These are phyloP conservation scores for Colletotrichum eleusines DNA, from an alignment of 2,329 filamentous ascomycete genomes.

Conservation along the genomic window DNA sequence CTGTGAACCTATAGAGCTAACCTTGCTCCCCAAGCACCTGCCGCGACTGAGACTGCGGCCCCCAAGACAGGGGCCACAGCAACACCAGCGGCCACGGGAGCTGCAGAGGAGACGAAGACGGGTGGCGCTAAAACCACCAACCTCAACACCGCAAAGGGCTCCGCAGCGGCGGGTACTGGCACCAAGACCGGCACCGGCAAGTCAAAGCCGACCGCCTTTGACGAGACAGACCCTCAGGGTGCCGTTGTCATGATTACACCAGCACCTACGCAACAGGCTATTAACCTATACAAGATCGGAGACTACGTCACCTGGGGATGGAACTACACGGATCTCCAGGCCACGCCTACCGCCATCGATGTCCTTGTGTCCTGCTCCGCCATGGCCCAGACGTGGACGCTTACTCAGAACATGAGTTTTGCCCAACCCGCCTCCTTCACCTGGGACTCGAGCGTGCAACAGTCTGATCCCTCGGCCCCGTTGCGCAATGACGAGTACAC, in stretches of 20 bases:
- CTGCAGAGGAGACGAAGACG: conserved; percentile 44
- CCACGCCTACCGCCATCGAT: conserved; percentile 70
- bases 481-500: conserved; percentile 69
- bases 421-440: conserved; percentile 60
- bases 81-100: conserved; percentile 33
- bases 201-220: conserved; percentile 56
- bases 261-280: conserved; percentile 55
- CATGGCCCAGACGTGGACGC: conserved; percentile 67
- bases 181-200: conserved; percentile 46
- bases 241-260: conserved; percentile 59
- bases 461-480: conserved; percentile 58
- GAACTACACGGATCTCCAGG: conserved; percentile 74
- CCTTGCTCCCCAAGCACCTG: conserved; percentile 9
- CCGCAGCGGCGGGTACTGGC: conserved; percentile 42
- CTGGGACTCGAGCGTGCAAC: conserved; percentile 69
- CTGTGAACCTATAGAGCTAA: conserved; percentile 21
- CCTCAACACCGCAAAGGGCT: conserved; percentile 55
- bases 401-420: conserved; percentile 74
- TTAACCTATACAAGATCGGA: conserved; percentile 70
- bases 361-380: conserved; percentile 68
- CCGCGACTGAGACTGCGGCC: conserved; percentile 29
- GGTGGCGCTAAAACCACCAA: conserved; percentile 51
- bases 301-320: conserved; percentile 71
- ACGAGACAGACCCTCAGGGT: conserved; percentile 61
- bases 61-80: conserved; percentile 41